phyloP scores from a whole-genome alignment of 2,329 filamentous ascomycete genomes.

The Cadophora malorum region DNA sequence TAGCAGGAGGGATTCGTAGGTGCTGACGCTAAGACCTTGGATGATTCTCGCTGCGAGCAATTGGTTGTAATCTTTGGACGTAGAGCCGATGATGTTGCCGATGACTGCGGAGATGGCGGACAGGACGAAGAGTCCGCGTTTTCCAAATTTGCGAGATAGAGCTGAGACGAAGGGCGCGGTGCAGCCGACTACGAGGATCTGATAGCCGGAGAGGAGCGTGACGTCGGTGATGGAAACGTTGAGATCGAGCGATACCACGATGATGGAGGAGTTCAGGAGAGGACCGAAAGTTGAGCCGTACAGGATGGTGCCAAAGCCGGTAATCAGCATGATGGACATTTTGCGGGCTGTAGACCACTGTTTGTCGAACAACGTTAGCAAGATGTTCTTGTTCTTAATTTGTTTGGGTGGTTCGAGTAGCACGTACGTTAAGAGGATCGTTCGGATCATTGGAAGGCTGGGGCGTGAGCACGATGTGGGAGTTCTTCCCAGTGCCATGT shows the following conservation, averaged over 20 bases:
- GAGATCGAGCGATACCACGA: slow-evolving; percentile 31
- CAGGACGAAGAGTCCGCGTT: slow-evolving; percentile 31
- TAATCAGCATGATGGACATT: slow-evolving; percentile 48
- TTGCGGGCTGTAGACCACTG: slow-evolving; percentile 49
- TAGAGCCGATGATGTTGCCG: slow-evolving; percentile 34
- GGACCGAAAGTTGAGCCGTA: slow-evolving; percentile 37
- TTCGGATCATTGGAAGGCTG: slow-evolving; percentile 56
- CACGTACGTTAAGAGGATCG: slow-evolving; percentile 51
- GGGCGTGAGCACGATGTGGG: slow-evolving; percentile 41
- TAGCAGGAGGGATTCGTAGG: slow-evolving; percentile 43
- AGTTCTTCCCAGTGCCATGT: slow-evolving; percentile 34
- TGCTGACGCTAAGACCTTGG: slow-evolving; percentile 36
- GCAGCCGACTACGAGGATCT: slow-evolving; percentile 35
- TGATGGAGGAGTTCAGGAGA: slow-evolving; percentile 31
- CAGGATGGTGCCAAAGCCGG: slow-evolving; percentile 49
- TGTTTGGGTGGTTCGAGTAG: neutral
- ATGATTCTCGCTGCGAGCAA: slow-evolving; percentile 38
- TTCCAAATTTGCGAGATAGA: slow-evolving; percentile 36
- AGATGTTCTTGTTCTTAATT: neutral
- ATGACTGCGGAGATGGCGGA: slow-evolving; percentile 32
- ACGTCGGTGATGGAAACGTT: slow-evolving; percentile 33
- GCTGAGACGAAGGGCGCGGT: slow-evolving; percentile 36
- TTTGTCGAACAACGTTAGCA: neutral
- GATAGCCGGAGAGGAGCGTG: slow-evolving; percentile 37
- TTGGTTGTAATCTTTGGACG: slow-evolving; percentile 28